phyloP scores from a whole-genome alignment of 768 basidiomycete species.

The Nidularia pulvinata region DNA sequence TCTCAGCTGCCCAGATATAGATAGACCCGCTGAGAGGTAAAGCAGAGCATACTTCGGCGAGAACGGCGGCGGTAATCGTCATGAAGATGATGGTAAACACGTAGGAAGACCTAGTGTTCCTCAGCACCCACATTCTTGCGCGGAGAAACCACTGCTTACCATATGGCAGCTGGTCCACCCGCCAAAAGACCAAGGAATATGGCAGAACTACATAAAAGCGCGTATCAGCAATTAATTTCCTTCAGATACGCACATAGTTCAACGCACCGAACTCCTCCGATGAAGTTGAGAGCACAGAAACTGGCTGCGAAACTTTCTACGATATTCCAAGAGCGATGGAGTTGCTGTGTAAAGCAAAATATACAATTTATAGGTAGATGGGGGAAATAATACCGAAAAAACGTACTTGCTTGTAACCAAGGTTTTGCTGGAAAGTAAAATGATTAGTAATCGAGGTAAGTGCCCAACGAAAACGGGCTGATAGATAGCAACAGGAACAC shows the following conservation, averaged over 20 bases:
- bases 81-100: slow-evolving; percentile 83
- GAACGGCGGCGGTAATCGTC: slow-evolving; percentile 83
- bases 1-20: slow-evolving; percentile 94
- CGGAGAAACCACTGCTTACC: slow-evolving; percentile 35
- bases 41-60: slow-evolving; percentile 92
- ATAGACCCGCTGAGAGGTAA: slow-evolving; percentile 88
- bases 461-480: slow-evolving; percentile 36
- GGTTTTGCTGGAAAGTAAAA: slow-evolving; percentile 49
- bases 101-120: slow-evolving; percentile 76
- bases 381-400: slow-evolving; percentile 1
- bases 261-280: slow-evolving; percentile 76
- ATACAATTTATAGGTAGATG: neutral
- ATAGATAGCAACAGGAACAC: slow-evolving; percentile 57
- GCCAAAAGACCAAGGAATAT: slow-evolving; percentile 83
- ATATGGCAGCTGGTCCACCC: slow-evolving; percentile 87
- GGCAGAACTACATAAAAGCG: slow-evolving; percentile 49
- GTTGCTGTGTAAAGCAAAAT: slow-evolving; percentile 47
- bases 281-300: slow-evolving; percentile 89
- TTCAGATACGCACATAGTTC: neutral
- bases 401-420: slow-evolving; percentile 82
- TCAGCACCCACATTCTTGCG: neutral
- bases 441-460: slow-evolving; percentile 48
- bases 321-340: slow-evolving; percentile 85
- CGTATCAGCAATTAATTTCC: slow-evolving; percentile 4
- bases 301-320: slow-evolving; percentile 88